Conservation (phyloP, 768 basidiomycete species). For the Mycena leptocephala region DNA sequence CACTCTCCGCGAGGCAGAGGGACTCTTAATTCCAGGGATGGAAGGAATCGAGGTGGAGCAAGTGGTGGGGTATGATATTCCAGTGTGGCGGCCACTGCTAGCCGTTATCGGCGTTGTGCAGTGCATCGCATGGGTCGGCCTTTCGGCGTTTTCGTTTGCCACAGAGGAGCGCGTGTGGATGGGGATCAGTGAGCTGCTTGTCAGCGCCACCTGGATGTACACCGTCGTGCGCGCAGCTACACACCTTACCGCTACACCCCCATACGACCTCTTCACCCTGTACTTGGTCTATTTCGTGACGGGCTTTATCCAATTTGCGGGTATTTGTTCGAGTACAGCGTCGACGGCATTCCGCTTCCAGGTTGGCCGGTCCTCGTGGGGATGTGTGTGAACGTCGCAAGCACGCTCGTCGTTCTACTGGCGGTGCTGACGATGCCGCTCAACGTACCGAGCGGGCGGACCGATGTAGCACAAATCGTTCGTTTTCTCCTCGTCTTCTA, state of each 20-base stretch:
- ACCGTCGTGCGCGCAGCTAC: slow-evolving; percentile 71
- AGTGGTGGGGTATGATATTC: slow-evolving; percentile 44
- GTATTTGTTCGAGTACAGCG: slow-evolving; percentile 63
- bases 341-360: slow-evolving; percentile 57
- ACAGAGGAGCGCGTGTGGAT: slow-evolving; percentile 51
- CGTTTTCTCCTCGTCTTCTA: slow-evolving; percentile 50
- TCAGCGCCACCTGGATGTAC: slow-evolving; percentile 78
- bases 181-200: slow-evolving; percentile 59
- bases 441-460: slow-evolving; percentile 25
- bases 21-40: slow-evolving; percentile 45
- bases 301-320: slow-evolving; percentile 66
- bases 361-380: slow-evolving; percentile 43
- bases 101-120: slow-evolving; percentile 70
- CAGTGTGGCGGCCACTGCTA: slow-evolving; percentile 77
- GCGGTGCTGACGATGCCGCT: slow-evolving; percentile 25
- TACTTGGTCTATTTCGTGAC: slow-evolving; percentile 66
- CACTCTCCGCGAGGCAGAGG: slow-evolving; percentile 72
- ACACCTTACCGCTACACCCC: slow-evolving; percentile 69
- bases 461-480: slow-evolving; percentile 66
- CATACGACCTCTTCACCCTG: slow-evolving; percentile 75
- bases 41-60: slow-evolving; percentile 29
- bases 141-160: slow-evolving; percentile 67
- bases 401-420: slow-evolving; percentile 54
- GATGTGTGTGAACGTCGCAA: slow-evolving; percentile 52
- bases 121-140: slow-evolving; percentile 71